Percentiles rank a stretch among this genome's conserved stretches.
These are phyloP conservation scores for Eucalyptus cladocalyx DNA, from an alignment of 345 rosid genomes.

Conservation along the genomic window DNA sequence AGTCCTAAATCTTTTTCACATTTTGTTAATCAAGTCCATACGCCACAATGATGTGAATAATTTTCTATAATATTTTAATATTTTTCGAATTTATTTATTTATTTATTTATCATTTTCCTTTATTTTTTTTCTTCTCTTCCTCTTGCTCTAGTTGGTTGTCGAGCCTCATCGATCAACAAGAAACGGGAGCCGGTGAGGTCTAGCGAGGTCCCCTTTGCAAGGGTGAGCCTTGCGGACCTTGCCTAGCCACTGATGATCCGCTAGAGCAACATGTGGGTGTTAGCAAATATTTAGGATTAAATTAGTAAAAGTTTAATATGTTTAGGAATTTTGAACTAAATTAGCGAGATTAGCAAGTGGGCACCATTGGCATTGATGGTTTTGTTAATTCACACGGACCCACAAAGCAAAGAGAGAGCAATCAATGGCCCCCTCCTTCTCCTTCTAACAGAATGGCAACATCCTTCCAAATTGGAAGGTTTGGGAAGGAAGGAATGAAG, in stretches of 20 bases:
- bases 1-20: not conserved
- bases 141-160: not conserved
- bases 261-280: no score
- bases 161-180: not conserved
- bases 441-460: not conserved
- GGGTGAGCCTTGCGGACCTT: no score
- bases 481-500: not conserved
- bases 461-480: not conserved
- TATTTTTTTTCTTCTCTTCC: not conserved
- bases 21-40: not conserved
- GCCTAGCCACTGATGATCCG: rapidly evolving
- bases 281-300: no score
- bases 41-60: no score
- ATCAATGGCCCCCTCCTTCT: not conserved
- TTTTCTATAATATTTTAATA: not conserved
- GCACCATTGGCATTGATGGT: no score
- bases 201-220: rapidly evolving
- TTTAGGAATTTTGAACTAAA: no score
- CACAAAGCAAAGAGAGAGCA: not conserved
- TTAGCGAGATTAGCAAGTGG: no score
- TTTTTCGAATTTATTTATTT: not conserved
- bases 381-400: not conserved
- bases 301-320: no score
- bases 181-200: rapidly evolving
- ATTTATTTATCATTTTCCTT: not conserved